Base-by-base conservation (phyloP, 2,329 filamentous ascomycete species). In the Colletotrichum costaricense region DNA sequence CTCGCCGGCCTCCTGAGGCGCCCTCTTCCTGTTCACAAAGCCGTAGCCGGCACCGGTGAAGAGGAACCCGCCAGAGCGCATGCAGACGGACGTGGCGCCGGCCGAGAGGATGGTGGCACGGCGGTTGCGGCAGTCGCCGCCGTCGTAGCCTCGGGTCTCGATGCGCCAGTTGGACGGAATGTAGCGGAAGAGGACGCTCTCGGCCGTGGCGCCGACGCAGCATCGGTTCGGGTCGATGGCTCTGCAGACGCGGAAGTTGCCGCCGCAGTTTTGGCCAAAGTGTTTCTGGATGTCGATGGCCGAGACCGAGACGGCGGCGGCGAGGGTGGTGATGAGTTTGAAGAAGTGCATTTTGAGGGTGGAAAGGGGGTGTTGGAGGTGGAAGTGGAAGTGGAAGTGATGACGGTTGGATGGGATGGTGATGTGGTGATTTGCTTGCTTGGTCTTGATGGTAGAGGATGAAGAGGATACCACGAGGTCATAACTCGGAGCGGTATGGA, bases 111-210 rank as follows among this genome's bases (percentile, higher is more conserved):
- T 57, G 55, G 55, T 57, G 55, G 55, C 14, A 12, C 55, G 55
- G 55, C 55, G 55, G 55, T 26, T 57, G 24, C 24, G 24, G 55
- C 55, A 57, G 55, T 30, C 24, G 55, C 55, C 55, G 14, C 55
- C 55, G 55, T 57, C 55, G 55, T 57, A 57, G 55, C 55, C 55
- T 24, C 55, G 55, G 55, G 4, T 6, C 55, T 57, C 55, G 24
- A 57, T 57, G 55, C 55, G 55, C 55, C 55, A 57, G 24, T 57
- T 57, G 55, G 55, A 57, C 11, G 55, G 55, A 24, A 57, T 57
- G 55, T 57, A 57, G 55, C 55, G 55, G 55, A 57, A 57, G 55
- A 30, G 55, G 55, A 57, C 3, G 55, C 55, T 57, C 55, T 26
- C 28, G 55, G 55, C 55, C 14, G 55, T 57, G 55, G 24, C 55